These are phyloP conservation scores for Coemansia sp. DNA, from an alignment of 192 early-diverging fungal genomes.

Conservation along the genomic window DNA sequence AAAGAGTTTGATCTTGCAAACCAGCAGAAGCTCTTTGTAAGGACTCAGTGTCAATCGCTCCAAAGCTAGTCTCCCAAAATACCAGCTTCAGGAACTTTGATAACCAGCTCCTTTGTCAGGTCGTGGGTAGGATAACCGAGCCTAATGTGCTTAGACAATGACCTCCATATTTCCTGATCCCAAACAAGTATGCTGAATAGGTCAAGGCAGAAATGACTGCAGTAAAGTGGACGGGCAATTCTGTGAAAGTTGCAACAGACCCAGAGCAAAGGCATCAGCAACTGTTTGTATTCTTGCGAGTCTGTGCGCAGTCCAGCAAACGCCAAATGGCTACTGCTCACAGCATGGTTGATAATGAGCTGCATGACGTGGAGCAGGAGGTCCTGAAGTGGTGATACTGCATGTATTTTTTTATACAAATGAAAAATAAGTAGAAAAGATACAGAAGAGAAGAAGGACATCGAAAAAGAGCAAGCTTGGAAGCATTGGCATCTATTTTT, in stretches of 20 bases:
- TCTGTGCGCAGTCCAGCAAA: not conserved
- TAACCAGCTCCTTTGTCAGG: not conserved
- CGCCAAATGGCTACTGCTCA: not conserved
- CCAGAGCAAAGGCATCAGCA: not conserved
- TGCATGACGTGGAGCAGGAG: not conserved
- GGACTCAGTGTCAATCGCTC: not conserved
- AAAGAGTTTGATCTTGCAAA: not conserved
- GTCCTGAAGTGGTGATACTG: not conserved
- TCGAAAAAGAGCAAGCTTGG: not conserved
- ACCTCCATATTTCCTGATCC: not conserved
- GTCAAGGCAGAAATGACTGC: not conserved
- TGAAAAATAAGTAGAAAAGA: not conserved
- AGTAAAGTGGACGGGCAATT: not conserved
- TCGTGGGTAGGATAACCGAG: not conserved
- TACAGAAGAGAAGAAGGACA: not conserved
- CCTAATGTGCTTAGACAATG: not conserved
- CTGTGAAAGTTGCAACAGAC: not conserved
- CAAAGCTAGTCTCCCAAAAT: not conserved
- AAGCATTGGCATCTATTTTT: too few relatives aligned
- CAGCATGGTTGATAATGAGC: not conserved
- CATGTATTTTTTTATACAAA: not conserved
- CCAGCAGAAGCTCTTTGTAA: not conserved
- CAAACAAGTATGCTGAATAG: not conserved
- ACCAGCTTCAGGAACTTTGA: not conserved
- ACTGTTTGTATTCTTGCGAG: not conserved